Base-by-base conservation (phyloP, 345 rosid species). In the Orychophragmus violaceus region DNA sequence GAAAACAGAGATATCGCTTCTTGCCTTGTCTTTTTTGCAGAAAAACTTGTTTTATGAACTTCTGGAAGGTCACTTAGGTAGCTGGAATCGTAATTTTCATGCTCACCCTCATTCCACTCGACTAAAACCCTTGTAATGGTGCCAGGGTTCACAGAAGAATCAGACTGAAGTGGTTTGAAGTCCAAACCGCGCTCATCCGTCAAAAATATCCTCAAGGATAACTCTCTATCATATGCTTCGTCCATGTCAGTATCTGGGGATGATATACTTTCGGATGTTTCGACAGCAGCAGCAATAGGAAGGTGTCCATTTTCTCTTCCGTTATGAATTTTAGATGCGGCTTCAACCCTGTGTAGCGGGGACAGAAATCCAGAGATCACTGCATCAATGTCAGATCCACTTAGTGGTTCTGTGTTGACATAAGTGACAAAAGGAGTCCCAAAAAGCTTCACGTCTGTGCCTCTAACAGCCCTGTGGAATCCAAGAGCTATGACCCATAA, bases 1-100 rank as follows among this genome's bases (percentile, higher is more conserved):
- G 96, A 94, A 82, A 86, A 94, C 60, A 94, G 71, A 23, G 97
- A 86, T 67, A 90, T 83, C 50, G 89, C 87, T 81, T 94, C 99
- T 74, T 87, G 96, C 63, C 87, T 83, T 55, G 96, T 87, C 76
- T 90, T 90, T 78, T 94, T 94, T 12, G 82, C 85, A 21, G 84
- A 79, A 69, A 80, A 80, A 45, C 88, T 92, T 37, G 86, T 81
- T 82, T 90, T 94, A 41, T 76, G 82, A 69, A 90, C 96, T 68
- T 77, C 99, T 0, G 97, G 96, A 16, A 94, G 86, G 75, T 94
- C 89, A 78, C 75, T 82, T 58, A 94, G 64, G 80, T 81, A 87
- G 86, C 83, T 80, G 46, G 82, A 59, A 84, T 94, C 95, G 53
- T 94, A 94, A 51, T 62, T 45, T 46, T 81, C 87, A 27, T 65